These are phyloP conservation scores for Fusarium sp. DNA, from an alignment of 2,329 filamentous ascomycete species.

Conservation along the genomic window DNA sequence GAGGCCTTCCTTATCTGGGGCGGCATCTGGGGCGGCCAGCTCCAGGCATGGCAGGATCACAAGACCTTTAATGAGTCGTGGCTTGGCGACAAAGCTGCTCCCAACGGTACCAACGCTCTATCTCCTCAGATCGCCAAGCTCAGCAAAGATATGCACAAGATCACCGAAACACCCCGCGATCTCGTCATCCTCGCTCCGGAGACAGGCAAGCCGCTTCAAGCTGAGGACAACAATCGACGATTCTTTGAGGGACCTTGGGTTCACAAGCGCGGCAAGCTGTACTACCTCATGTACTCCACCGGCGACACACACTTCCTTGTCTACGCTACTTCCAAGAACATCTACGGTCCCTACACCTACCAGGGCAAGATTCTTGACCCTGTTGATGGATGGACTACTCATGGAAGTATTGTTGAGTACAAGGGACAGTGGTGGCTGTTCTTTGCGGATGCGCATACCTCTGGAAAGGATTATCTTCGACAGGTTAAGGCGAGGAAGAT, in stretches of 20 bases:
- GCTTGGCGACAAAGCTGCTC: neutral
- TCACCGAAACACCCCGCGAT: constrained; percentile 14
- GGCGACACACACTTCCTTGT: constrained; percentile 8
- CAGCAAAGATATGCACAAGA: constrained; percentile 14
- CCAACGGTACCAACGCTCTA: neutral
- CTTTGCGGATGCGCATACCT: constrained; percentile 13
- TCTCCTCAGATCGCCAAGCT: constrained; percentile 16
- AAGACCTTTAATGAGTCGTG: constrained; percentile 8
- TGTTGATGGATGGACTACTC: constrained; percentile 14
- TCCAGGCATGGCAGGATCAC: constrained; percentile 14
- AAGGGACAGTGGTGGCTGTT: constrained; percentile 16
- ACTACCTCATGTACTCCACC: constrained; percentile 18
- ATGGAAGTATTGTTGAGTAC: constrained; percentile 17
- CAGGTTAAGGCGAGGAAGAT: constrained; percentile 23
- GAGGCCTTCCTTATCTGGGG: neutral
- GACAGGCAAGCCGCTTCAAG: constrained; percentile 8
- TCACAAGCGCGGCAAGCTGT: constrained; percentile 11
- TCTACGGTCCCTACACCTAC: constrained; percentile 17
- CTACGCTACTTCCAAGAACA: constrained; percentile 7
- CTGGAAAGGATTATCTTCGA: constrained; percentile 3
- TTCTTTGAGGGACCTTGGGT: constrained; percentile 13
- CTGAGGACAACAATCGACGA: neutral
- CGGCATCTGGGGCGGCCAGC: constrained; percentile 11
- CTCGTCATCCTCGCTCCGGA: constrained; percentile 7
- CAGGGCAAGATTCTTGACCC: constrained; percentile 8